phyloP scores from a whole-genome alignment of 2,329 filamentous ascomycete species.

The Aspergillus arachidicola region DNA sequence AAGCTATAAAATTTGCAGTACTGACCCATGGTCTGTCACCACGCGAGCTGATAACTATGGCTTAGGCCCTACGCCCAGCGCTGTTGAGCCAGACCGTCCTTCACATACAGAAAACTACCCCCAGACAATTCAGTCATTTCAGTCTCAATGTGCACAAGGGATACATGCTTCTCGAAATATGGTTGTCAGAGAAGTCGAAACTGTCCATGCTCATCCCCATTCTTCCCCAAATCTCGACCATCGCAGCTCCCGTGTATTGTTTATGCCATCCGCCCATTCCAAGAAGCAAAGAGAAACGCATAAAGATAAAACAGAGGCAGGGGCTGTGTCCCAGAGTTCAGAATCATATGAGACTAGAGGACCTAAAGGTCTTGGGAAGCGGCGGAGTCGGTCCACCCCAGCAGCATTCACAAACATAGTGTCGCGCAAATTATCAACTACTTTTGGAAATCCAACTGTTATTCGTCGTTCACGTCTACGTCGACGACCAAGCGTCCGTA shows the following conservation, averaged over 20 bases:
- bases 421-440: constrained; percentile 40
- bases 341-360: background rate
- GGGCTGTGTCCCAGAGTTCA: too few species aligned
- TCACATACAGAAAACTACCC: background rate
- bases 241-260: background rate
- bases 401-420: constrained; percentile 36
- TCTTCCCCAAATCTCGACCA: background rate
- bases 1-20: background rate
- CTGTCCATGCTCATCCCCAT: constrained; percentile 1
- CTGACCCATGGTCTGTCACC: background rate
- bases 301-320: background rate
- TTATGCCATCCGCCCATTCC: background rate
- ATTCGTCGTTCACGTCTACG: constrained; percentile 41
- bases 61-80: background rate
- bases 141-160: background rate
- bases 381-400: constrained; percentile 28
- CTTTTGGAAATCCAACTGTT: constrained; percentile 44
- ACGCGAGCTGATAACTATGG: background rate
- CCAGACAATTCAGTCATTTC: constrained; percentile 1
- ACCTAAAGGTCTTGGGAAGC: background rate
- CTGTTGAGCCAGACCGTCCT: background rate
- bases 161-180: background rate
- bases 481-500: constrained; percentile 35
- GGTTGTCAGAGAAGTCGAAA: background rate
- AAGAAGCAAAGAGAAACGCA: background rate